Conservation (phyloP, 352 stramenopile genomes). For the Globisporangium parvum region DNA sequence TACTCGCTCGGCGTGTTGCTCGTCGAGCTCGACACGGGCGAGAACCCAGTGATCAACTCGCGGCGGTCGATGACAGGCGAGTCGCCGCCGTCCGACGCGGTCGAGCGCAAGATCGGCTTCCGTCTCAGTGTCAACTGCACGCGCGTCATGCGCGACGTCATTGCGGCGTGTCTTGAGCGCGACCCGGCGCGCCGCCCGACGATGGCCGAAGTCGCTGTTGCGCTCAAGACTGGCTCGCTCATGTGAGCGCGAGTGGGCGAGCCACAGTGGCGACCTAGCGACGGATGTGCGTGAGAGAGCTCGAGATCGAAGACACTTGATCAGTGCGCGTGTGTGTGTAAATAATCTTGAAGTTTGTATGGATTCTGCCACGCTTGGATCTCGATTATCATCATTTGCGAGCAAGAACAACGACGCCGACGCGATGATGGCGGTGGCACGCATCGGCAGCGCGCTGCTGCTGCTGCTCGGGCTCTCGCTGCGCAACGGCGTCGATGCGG, state of each 20-base stretch:
- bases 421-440: too few species aligned
- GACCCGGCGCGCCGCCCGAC: constrained; percentile 44
- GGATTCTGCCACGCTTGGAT: too few species aligned
- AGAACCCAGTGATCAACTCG: constrained; percentile 61
- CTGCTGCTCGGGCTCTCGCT: not conserved
- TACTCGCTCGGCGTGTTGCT: constrained; percentile 77
- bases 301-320: too few species aligned
- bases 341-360: too few species aligned
- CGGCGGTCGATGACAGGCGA: constrained; percentile 31
- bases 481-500: not conserved
- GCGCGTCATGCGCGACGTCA: constrained; percentile 57
- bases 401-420: too few species aligned
- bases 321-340: too few species aligned
- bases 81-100: constrained; percentile 25
- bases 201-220: constrained; percentile 54
- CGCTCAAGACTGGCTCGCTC: constrained; percentile 55
- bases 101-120: constrained; percentile 48
- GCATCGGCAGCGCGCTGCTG: not conserved
- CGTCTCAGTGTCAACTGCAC: constrained; percentile 49
- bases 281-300: not conserved
- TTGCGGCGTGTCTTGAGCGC: constrained; percentile 50
- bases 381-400: too few species aligned
- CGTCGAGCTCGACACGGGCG: constrained; percentile 67
- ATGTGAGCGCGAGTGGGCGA: constrained; percentile 20
- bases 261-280: too few species aligned